Base-by-base conservation (phyloP, 768 basidiomycete genomes). In the Neoboletus subvelutipes region DNA sequence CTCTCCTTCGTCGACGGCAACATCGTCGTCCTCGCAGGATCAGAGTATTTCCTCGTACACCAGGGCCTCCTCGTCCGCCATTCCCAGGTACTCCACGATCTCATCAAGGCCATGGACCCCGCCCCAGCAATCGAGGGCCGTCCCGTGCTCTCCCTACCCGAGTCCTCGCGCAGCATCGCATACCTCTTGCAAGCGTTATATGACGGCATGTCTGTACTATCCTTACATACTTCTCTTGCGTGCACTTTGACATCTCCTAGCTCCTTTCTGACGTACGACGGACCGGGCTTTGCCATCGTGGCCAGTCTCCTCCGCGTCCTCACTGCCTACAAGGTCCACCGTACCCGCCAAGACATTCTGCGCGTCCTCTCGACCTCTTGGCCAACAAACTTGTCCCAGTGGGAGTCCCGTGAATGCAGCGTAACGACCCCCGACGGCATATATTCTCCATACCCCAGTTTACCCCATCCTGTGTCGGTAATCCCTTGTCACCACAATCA, bases 1-100 rank as follows among this genome's bases (percentile, higher is more conserved):
- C 73, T 90, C 18, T 85, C 75, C 67, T 89, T 91, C 59, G 73
- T 75, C 33, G 88, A 90, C 65, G 89, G 86, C 20, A 90, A 88
- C 63, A 69, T 90, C 42, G 86, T 82, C 17, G 68, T 92, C 31
- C 77, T 86, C 46, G 76, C 85, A 49, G 82, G 76, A 7, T 64
- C 72, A 2, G 74, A 73, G 53, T 89, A 87, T 65, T 91, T 91
- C 65, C 68, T 87, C 53, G 84, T 91, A 3, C 90, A 91, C 67
- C 75, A 74, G 60, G 85, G 87, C 13, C 71, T 90, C 15, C 72
- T 92, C 15, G 79, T 75, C 50, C 82, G 85, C 10, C 88, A 88
- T 63, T 91, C 89, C 0, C 63, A 66, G 1, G 76, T 82, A 36
- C 70, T 90, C 5, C 64, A 69, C 24, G 69, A 76, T 15, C 70